Base-by-base conservation (phyloP, 345 rosid genomes). In the Mallotus nudiflorus region DNA sequence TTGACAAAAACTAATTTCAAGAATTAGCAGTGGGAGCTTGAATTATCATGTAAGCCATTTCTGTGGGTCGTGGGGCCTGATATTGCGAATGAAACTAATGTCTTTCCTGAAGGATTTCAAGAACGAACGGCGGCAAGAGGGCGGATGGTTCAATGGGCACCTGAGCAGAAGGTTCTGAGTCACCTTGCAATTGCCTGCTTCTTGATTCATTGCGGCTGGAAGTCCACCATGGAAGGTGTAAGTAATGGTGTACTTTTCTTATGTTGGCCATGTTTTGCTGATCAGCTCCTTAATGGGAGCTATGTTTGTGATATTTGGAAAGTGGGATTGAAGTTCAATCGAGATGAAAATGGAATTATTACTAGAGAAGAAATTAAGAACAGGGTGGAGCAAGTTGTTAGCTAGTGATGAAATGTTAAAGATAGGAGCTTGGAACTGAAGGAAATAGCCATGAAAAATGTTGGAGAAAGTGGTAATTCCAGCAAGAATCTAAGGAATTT, bases 121-220 rank as follows among this genome's bases (percentile, higher is more conserved):
- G 66, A 62, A 24, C 20, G 67, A 46, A 39, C 27, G 27, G 66
- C 35, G n/a, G 16, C 27, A 1, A 20, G 3, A 15, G 67, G 54
- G 5, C 15, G 3, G 10, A 63, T 63, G 5, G 67, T 63, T 6
- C 39, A 25, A 15, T 63, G 67, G 67, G 53, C 54, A 15, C 67
- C 67, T 27, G 39, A 63, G 13, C 37, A 45, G 24, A 44, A 63
- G 35, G 67, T 63, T 15, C 67, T 45, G 0, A 25, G 24, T 3
- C 39, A 63, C 54, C 39, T 54, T 63, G 25, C 54, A 14, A 12
- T 63, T 12, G 67, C 39, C 0, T 25, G 67, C 39, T 63, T 63
- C 20, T 44, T 63, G 9, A 63, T 24, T 39, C 67, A 45, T 18
- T 63, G 67, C n/a, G 67, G 67, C 8, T 63, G 67, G 66, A 62